Evolutionary conservation across 106 monocot genomes (phyloP).

Genomic region (Dioscorea zingiberensis): DNA sequence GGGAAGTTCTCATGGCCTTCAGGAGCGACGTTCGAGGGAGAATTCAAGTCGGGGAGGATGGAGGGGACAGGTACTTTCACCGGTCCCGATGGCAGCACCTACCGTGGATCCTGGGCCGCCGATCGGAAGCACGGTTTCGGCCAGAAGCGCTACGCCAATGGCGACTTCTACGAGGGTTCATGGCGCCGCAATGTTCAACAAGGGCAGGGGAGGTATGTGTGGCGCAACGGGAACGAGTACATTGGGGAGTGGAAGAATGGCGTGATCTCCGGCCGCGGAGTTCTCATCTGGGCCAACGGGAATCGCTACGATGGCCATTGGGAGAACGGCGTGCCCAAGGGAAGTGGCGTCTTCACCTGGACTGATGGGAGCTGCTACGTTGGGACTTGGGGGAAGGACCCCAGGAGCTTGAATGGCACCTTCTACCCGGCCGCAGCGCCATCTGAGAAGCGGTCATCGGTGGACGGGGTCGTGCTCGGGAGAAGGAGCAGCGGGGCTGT

Average conservation of each 20-base stretch:
- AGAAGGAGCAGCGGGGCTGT: neutral
- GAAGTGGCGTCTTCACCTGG: conserved; percentile 69
- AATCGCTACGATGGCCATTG: conserved; percentile 67
- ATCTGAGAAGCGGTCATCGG: conserved; percentile 24
- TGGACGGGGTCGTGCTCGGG: conserved; percentile 7
- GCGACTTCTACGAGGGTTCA: conserved; percentile 47
- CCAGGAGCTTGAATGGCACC: conserved; percentile 11
- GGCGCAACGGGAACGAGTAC: conserved; percentile 73
- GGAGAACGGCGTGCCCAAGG: conserved; percentile 63
- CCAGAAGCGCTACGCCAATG: neutral
- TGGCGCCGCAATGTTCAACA: conserved; percentile 59
- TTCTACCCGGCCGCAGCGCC: conserved; percentile 21
- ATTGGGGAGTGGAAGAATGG: conserved; percentile 67
- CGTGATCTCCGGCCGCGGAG: conserved; percentile 54
- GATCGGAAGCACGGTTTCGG: neutral
- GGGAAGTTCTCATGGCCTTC: neutral
- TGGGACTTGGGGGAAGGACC: conserved; percentile 37
- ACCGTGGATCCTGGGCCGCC: conserved; percentile 18
- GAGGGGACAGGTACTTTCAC: neutral
- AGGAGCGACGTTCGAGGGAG: neutral
- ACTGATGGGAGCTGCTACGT: conserved; percentile 62
- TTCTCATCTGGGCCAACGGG: conserved; percentile 65
- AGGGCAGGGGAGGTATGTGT: conserved; percentile 57
- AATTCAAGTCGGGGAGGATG: neutral
- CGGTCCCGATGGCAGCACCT: neutral